Conservation (phyloP, 2,329 filamentous ascomycete genomes). For the Escovopsis sp. region DNA sequence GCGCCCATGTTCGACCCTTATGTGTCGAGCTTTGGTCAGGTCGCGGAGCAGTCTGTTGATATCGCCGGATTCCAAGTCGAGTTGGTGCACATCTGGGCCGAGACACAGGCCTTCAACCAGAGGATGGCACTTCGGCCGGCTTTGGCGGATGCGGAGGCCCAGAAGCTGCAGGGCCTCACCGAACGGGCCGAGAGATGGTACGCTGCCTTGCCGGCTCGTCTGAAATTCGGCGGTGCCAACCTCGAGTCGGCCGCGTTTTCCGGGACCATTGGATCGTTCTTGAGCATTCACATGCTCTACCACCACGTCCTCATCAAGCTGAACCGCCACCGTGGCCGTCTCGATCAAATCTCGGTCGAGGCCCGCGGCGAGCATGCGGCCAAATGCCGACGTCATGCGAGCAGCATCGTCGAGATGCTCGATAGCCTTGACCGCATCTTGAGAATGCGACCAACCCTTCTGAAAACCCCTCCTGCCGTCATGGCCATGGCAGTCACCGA, state of each 20-base stretch:
- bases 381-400: constrained; percentile 36
- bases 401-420: constrained; percentile 33
- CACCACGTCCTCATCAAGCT: constrained; percentile 49
- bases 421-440: constrained; percentile 25
- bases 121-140: constrained; percentile 17
- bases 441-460: constrained; percentile 15
- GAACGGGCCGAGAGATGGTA: constrained; percentile 44
- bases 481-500: constrained; percentile 46
- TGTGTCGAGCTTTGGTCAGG: constrained; percentile 10
- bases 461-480: constrained; percentile 41
- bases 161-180: constrained; percentile 30
- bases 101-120: constrained; percentile 45
- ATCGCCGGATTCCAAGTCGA: constrained; percentile 47
- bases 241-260: constrained; percentile 40
- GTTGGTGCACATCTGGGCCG: constrained; percentile 49
- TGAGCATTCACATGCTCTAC: constrained; percentile 54
- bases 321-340: constrained; percentile 41
- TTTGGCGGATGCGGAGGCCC: constrained; percentile 13
- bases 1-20: constrained; percentile 47
- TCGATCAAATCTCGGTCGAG: constrained; percentile 22
- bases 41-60: constrained; percentile 21
- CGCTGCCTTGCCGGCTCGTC: constrained; percentile 36
- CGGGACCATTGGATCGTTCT: constrained; percentile 40
- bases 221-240: constrained; percentile 41
- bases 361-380: constrained; percentile 30